Evolutionary conservation across 169 alveolate species (phyloP).

Genomic region (Theileria annulata): DNA sequence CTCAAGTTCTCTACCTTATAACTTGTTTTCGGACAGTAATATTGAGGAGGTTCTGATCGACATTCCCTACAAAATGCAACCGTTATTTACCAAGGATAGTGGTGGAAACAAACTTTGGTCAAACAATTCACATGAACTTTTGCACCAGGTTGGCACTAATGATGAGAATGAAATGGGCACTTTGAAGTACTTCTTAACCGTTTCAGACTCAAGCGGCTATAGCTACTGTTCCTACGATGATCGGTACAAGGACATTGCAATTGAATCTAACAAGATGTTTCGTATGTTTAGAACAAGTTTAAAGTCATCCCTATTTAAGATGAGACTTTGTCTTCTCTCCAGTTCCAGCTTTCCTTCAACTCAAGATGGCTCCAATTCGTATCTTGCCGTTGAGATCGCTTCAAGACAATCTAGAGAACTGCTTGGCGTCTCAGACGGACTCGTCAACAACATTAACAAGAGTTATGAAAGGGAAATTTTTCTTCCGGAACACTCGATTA

Average conservation of each 20-base stretch:
- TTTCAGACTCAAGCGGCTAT: slow-evolving; percentile 17
- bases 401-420: slow-evolving; percentile 47
- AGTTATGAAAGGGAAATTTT: slow-evolving; percentile 62
- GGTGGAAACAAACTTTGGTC: slow-evolving; percentile 12
- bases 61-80: slow-evolving; percentile 35
- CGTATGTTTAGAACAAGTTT: slow-evolving; percentile 34
- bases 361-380: slow-evolving; percentile 13
- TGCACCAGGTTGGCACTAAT: neutral
- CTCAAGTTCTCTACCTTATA: slow-evolving; percentile 47
- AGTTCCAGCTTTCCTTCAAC: slow-evolving; percentile 36
- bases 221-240: slow-evolving; percentile 63
- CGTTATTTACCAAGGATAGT: neutral
- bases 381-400: slow-evolving; percentile 58
- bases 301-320: slow-evolving; percentile 27
- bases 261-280: slow-evolving; percentile 41
- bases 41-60: slow-evolving; percentile 51
- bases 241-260: slow-evolving; percentile 43
- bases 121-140: neutral
- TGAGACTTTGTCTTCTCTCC: slow-evolving; percentile 55
- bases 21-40: slow-evolving; percentile 42
- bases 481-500: slow-evolving; percentile 56
- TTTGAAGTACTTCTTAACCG: slow-evolving; percentile 58
- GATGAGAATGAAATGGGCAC: neutral
- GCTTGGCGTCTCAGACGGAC: slow-evolving; percentile 25
- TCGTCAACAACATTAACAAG: slow-evolving; percentile 19